These are phyloP conservation scores for Austroboletus rostrupii DNA, from an alignment of 1,284 basidiomycete species.

Conservation along the genomic window DNA sequence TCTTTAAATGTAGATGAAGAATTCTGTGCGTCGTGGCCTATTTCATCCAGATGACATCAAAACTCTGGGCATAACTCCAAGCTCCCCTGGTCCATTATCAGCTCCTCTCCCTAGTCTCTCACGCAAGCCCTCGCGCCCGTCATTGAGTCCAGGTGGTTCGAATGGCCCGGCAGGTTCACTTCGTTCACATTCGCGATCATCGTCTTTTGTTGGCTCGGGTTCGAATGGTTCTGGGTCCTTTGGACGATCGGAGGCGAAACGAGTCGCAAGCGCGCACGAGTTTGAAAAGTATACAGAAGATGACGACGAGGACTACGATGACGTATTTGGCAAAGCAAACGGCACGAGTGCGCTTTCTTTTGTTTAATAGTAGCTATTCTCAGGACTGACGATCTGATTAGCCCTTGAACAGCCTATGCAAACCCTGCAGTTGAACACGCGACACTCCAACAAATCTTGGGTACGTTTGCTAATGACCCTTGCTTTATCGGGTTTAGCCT, in stretches of 20 bases:
- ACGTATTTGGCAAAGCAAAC: constrained; percentile 80
- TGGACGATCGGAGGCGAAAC: constrained; percentile 57
- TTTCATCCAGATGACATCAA: constrained; percentile 89
- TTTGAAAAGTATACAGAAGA: constrained; percentile 83
- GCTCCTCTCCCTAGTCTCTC: constrained; percentile 55
- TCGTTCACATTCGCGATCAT: constrained; percentile 45
- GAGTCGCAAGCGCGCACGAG: constrained; percentile 51
- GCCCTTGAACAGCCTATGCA: constrained; percentile 60
- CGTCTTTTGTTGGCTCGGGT: constrained; percentile 51
- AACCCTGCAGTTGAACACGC: constrained; percentile 77
- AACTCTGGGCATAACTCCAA: constrained; percentile 50
- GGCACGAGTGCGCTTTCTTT: constrained; percentile 48
- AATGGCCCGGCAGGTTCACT: constrained; percentile 29
- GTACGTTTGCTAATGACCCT: constrained; percentile 35
- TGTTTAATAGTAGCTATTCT: not conserved
- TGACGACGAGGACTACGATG: constrained; percentile 86
- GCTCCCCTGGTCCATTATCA: constrained; percentile 54
- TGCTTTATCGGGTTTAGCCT: constrained; percentile 1
- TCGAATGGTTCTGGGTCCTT: constrained; percentile 48
- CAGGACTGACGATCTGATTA: constrained; percentile 22
- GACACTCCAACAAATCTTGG: constrained; percentile 86
- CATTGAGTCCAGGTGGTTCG: constrained; percentile 35
- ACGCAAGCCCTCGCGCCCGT: constrained; percentile 46
- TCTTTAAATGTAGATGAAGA: constrained; percentile 52
- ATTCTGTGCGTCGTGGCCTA: constrained; percentile 64